phyloP scores from a whole-genome alignment of 192 early-diverging fungal species.

The Entomortierella chlamydospora region DNA sequence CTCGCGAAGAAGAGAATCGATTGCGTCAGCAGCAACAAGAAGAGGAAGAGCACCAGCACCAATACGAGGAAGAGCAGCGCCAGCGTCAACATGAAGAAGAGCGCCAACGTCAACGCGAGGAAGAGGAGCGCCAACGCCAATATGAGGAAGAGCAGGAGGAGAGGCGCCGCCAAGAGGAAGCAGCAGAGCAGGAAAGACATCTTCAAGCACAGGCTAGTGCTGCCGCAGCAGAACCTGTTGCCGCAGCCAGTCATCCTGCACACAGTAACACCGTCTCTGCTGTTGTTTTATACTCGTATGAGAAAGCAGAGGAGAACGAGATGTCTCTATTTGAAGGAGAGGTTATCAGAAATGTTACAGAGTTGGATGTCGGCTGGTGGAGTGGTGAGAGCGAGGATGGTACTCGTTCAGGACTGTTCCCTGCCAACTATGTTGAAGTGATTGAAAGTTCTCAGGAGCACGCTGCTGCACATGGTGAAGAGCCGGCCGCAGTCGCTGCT shows the following conservation, averaged over 20 bases:
- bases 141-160: constrained; percentile 12
- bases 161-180: constrained; percentile 5
- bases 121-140: constrained; percentile 11
- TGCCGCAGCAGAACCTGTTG: constrained; percentile 14
- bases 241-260: constrained; percentile 7
- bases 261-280: constrained; percentile 57
- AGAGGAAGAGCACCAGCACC: background rate
- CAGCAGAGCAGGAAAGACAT: constrained; percentile 14
- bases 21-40: constrained; percentile 9
- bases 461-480: background rate
- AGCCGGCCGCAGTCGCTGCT: background rate
- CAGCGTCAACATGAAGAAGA: constrained; percentile 24
- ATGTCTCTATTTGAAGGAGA: constrained; percentile 87
- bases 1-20: constrained; percentile 7
- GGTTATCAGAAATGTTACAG: constrained; percentile 78
- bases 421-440: constrained; percentile 74
- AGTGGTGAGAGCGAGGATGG: constrained; percentile 83
- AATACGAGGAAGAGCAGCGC: too few species aligned
- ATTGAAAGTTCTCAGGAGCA: constrained; percentile 54
- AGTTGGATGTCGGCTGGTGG: constrained; percentile 96
- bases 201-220: constrained; percentile 28
- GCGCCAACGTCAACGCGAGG: background rate
- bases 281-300: constrained; percentile 82
- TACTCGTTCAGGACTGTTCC: constrained; percentile 82
- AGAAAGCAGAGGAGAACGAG: constrained; percentile 86